Evolutionary conservation across 2,329 filamentous ascomycete genomes (phyloP), one percentile per base, ranked within the genome.

Genomic region (Coniochaeta sp.): DNA sequence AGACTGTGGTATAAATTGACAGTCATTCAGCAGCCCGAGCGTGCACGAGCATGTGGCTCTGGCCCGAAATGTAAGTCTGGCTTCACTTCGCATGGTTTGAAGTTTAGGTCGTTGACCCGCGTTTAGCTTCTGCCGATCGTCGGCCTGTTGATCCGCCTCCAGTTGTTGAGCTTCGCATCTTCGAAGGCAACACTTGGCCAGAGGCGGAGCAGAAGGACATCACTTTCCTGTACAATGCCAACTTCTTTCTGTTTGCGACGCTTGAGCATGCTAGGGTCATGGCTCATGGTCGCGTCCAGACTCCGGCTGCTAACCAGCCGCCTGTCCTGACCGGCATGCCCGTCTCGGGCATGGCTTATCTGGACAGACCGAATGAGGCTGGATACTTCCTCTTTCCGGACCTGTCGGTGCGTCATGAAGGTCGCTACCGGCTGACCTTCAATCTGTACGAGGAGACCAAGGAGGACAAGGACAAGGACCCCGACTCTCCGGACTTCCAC

Each of bases 301-400:
- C 81, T 14, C 82, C 81, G 32, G 79, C 86, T n/a, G 84, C 89
- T 12, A 84, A 86, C 57, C 88, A 86, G 61, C 87, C 89, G 50
- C 90, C 95, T 0, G 93, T 98, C 26, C 79, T 99, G 66, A 98
- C 93, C 0, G 95, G 95, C 65, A 93, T 96, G 67, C 92, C 93
- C 0, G 93, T 96, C 16, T 95, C 93, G 19, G 95, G 93, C 61
- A 96, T 97, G 83, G 93, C 93, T 26, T 97, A 98, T 71, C 83
- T 99, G 57, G 93, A 98, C 72, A 89, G 93, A 52, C 95, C 95
- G 2, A 75, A 77, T 42, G 83, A 86, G 66, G 85, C 85, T 47
- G 95, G 93, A 59, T 99, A 98, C 74, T 99, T 99, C 75, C 90
- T 99, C 73, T 99, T 99, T 72, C 95, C 95, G 3, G 95, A 99